Base-by-base conservation (phyloP, 2,329 filamentous ascomycete species). In the Sarocladium strictum region DNA sequence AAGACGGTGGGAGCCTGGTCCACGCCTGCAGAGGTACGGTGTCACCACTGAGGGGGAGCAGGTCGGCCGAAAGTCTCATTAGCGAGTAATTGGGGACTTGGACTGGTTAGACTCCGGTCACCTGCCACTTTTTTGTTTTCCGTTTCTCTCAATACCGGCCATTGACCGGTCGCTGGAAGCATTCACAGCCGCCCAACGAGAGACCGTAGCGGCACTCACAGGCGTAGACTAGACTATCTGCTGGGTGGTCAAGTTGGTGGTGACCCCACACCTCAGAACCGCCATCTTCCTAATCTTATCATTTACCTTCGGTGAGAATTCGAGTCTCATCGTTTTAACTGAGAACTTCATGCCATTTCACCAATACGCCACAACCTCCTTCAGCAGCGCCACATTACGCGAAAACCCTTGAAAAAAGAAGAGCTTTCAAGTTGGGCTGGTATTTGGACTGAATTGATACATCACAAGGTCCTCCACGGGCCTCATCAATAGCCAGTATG, bases 401-500 rank as follows among this genome's bases (percentile, higher is more conserved):
- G 12, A 27, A 7, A 9, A 24, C 5, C 5, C 35, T n/a, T 9
- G 15, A 23, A 17, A 11, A 49, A 9, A 49, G 7, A 15, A 38
- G 9, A 38, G 35, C 7, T n/a, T 5, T 17, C 12, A 6, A 10
- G 5, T 15, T 5, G n/a, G 9, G 6, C 6, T 14, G 7, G 5
- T 15, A 7, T 38, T 15, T 38, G 5, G 11, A 15, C 35, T 38
- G 35, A 38, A 38, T 17, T 15, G 9, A 7, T n/a, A 6, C 5
- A 38, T 9, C 15, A 15, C 6, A 14, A 38, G 35, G 35, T 38
- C 35, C 35, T 38, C 15, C n/a, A 5, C n/a, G 35, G 35, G 24
- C 40, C 40, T 41, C 12, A 15, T 6, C 7, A 43, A 9, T 15
- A 12, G 3, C 12, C 43, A 21, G 52, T 59, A 87, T 90, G 82